Evolutionary conservation across 352 stramenopile species (phyloP).

Genomic region (Pythium pyrilobum): DNA sequence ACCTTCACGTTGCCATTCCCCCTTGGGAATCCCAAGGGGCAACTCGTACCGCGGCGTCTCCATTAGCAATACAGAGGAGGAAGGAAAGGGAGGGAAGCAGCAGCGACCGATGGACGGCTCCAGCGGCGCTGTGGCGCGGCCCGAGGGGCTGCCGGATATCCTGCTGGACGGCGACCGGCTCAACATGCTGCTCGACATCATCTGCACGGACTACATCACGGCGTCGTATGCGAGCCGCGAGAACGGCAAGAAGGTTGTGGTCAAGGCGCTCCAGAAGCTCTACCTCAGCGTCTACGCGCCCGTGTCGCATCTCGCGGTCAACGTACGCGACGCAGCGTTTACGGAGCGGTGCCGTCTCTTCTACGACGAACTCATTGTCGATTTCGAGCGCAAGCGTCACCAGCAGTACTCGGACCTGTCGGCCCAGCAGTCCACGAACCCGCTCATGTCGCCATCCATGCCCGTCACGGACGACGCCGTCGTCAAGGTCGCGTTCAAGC

Average conservation of each 20-base stretch:
- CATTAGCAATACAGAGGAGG: background rate
- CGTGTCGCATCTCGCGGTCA: slow-evolving; percentile 10
- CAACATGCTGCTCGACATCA: slow-evolving; percentile 81
- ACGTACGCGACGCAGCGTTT: slow-evolving; percentile 41
- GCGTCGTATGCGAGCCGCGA: slow-evolving; percentile 80
- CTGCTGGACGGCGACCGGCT: slow-evolving; percentile 72
- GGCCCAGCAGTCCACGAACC: background rate
- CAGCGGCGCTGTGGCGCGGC: slow-evolving; percentile 1
- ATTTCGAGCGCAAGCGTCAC: slow-evolving; percentile 33
- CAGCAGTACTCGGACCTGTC: slow-evolving; percentile 14
- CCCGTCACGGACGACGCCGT: slow-evolving; percentile 46
- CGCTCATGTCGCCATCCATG: slow-evolving; percentile 22
- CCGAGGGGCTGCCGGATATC: slow-evolving; percentile 40
- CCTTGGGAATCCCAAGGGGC: background rate
- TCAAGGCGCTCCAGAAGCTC: slow-evolving; percentile 79
- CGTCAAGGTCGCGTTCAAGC: slow-evolving; percentile 69
- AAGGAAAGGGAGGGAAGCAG: background rate
- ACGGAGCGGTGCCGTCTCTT: slow-evolving; percentile 41
- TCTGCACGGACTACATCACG: slow-evolving; percentile 84
- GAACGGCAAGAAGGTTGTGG: slow-evolving; percentile 73
- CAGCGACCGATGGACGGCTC: background rate
- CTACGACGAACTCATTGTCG: slow-evolving; percentile 54
- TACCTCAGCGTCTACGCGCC: slow-evolving; percentile 61
- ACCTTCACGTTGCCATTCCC: slow-evolving; percentile 9
- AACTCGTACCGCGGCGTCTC: slow-evolving; percentile 3